Conservation (phyloP, 1,284 basidiomycete genomes). For the Inonotus hispidus region DNA sequence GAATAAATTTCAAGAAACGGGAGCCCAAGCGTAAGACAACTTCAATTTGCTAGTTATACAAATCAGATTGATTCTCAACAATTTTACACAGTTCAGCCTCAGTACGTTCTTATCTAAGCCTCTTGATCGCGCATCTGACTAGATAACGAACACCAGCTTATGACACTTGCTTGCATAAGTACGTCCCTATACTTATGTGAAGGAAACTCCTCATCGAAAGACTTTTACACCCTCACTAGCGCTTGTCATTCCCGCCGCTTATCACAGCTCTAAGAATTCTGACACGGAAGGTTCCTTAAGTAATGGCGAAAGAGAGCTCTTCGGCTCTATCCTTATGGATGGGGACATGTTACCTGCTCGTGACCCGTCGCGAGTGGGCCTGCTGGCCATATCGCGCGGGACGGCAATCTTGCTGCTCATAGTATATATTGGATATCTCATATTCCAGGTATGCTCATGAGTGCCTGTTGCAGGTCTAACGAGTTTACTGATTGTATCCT, state of each 20-base stretch:
- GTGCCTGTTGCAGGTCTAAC: not conserved
- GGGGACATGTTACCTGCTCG: slow-evolving; percentile 27
- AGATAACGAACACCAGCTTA: slow-evolving; percentile 43
- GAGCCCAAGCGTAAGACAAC: slow-evolving; percentile 73
- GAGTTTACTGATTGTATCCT: not conserved
- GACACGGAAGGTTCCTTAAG: slow-evolving; percentile 10
- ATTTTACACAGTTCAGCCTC: slow-evolving; percentile 48
- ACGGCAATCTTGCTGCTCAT: slow-evolving; percentile 77
- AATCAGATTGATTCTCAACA: not conserved
- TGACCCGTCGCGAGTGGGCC: slow-evolving; percentile 39
- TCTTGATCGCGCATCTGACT: slow-evolving; percentile 78
- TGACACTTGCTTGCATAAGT: slow-evolving; percentile 89
- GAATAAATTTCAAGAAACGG: slow-evolving; percentile 75
- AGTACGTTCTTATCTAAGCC: slow-evolving; percentile 49
- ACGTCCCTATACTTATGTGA: slow-evolving; percentile 27
- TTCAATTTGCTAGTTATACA: slow-evolving; percentile 15
- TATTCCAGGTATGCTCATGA: slow-evolving; percentile 59
- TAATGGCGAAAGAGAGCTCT: not conserved
- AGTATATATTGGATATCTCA: slow-evolving; percentile 79
- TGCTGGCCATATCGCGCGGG: slow-evolving; percentile 78
- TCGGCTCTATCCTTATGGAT: slow-evolving; percentile 7
- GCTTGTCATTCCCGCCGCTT: slow-evolving; percentile 89
- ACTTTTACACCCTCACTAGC: slow-evolving; percentile 35
- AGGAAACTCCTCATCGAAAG: not conserved
- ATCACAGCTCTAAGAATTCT: slow-evolving; percentile 46